A percentile compares a stretch with the other conserved stretches of the same genome.
phyloP scores from a whole-genome alignment of 139 green algal genomes.

The Ettlia oleoabundans region DNA sequence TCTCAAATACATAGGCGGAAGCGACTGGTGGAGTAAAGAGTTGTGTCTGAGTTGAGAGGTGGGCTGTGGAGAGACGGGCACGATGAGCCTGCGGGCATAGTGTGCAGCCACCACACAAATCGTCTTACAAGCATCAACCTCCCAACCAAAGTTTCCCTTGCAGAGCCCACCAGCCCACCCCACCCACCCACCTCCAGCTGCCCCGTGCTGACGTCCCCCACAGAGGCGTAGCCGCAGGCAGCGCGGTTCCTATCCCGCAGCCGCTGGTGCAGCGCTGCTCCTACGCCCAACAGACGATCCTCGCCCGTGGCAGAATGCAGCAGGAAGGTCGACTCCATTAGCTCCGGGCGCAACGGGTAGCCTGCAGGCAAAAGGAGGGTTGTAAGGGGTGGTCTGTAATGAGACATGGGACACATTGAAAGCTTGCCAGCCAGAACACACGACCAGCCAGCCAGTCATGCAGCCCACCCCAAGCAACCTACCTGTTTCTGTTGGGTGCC shows the following conservation, averaged over 20 bases:
- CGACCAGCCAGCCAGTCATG: neutral
- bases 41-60: no score
- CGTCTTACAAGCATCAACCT: no score
- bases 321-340: constrained; percentile 91
- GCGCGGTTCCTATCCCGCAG: constrained; percentile 48
- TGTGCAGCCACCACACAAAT: no score
- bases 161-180: neutral
- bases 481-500: constrained; percentile 43
- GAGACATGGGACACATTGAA: neutral
- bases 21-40: no score
- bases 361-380: constrained; percentile 14
- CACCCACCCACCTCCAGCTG: constrained; percentile 13
- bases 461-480: neutral
- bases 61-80: no score
- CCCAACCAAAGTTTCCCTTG: no score
- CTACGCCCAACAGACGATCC: constrained; percentile 31
- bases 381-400: no score
- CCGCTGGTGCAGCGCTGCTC: constrained; percentile 47
- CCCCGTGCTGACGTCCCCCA: constrained; percentile 72
- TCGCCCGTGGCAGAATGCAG: constrained; percentile 67
- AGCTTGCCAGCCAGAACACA: neutral
- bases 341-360: constrained; percentile 86
- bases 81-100: no score
- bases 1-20: no score
- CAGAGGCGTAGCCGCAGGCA: constrained; percentile 70